Base-by-base conservation (phyloP, 768 basidiomycete genomes). In the Solioccasus polychromus region DNA sequence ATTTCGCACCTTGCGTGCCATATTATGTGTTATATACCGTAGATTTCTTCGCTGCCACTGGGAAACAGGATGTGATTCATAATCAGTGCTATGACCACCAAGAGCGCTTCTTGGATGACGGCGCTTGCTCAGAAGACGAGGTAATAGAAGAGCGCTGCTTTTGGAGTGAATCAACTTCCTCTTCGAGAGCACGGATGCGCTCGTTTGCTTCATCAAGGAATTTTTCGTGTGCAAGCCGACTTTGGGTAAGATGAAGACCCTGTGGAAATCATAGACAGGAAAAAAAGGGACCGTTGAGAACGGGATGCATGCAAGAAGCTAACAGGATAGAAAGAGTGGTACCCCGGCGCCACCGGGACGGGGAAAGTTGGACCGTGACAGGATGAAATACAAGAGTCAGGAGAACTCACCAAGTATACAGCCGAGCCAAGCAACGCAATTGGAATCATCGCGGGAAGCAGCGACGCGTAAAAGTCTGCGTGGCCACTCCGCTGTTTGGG, bases 401-500 rank as follows among this genome's bases (percentile, higher is more conserved):
- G 20, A 22, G 26, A 24, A 51, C 76, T 46, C 59, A 87, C 88
- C 55, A 88, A 71, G 67, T 88, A 91, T 45, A 91, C 76, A 8
- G 82, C 85, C 41, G 87, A 88, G 15, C 88, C 89, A 11, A 92
- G 72, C 41, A 92, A 69, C 41, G 82, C 80, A 42, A 92, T 70
- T 8, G 88, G 89, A 39, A 90, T 67, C 86, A 90, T 90, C 25
- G 78, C 79, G 22, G 89, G 89, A 30, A 85, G 66, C 39, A 83
- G 73, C 42, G 80, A 75, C 35, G 79, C 70, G 63, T 92, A 92
- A 75, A 84, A 82, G 53, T 73, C 69, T 6, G 76, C 77, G 62
- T 90, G 85, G 10, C 72, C 67, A 24, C 76, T 80, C 45, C 59
- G 56, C 22, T 42, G 50, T 18, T 37, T 48, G 23, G 54, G 22